Base-by-base conservation (phyloP, 768 basidiomycete species). In the Favolaschia claudopus region DNA sequence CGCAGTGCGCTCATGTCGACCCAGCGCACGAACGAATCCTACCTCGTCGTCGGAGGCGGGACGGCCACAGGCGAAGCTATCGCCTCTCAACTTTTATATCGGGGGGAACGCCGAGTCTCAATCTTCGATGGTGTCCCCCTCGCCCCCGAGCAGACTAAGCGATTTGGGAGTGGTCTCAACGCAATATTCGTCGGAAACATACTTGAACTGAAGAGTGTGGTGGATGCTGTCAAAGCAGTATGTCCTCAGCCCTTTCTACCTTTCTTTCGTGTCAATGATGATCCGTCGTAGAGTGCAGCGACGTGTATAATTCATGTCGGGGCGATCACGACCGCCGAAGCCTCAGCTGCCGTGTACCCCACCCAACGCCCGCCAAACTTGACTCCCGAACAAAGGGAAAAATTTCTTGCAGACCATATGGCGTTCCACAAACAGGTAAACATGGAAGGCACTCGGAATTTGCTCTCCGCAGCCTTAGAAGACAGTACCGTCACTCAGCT, bases 301-400 rank as follows among this genome's bases (percentile, higher is more conserved):
- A 80, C 80, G 5, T 76, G 75, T 58, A 76, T 85, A 47, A 78
- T 85, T 62, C 83, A 85, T 72, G 84, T 82, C 25, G 83, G 81
- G 1, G 77, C 77, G 2, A 76, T 79, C 1, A 76, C 79, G 1
- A 63, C 71, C 38, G 77, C 70, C 66, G 78, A 64, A 39, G 67
- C 69, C 69, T 29, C 62, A 59, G 14, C 72, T 69, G 20, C 67
- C 80, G 31, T 82, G 68, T 72, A 25, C 9, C 44, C 44, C 9
- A 12, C 44, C 22, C 15, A 22, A 9, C 40, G 15, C 24, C 40
- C 22, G 9, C 40, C 10, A 13, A 7, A 12, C 44, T 45, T 45
- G 13, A 14, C 36, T 24, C 34, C 49, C 5, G 79, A 44, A 78
- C 42, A 76, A 78, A 50, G 82, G 84, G 67, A 85, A 84, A n/a